phyloP scores from a whole-genome alignment of 192 early-diverging fungal species.

The Helicostylum pulchrum region DNA sequence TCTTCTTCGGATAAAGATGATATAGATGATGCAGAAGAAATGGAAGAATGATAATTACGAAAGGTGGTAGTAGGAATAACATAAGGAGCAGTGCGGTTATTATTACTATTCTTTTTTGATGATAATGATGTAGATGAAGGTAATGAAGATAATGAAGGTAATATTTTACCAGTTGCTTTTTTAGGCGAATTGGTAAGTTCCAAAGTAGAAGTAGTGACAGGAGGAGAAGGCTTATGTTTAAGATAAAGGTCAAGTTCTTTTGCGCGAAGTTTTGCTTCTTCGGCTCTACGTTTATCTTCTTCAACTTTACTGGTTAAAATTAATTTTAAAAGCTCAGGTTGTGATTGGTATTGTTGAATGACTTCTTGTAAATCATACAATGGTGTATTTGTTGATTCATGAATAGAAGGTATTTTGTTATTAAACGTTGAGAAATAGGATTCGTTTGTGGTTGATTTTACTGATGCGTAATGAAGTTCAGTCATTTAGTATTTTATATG shows the following conservation, averaged over 20 bases:
- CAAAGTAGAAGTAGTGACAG: neutral
- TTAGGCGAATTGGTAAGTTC: neutral
- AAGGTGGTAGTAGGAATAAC: neutral
- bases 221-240: constrained; percentile 24
- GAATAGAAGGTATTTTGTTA: neutral
- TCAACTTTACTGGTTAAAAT: constrained; percentile 57
- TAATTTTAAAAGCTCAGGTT: constrained; percentile 53
- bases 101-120: neutral
- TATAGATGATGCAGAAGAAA: neutral
- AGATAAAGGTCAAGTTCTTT: constrained; percentile 47
- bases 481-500: neutral
- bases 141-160: neutral
- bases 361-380: constrained; percentile 52
- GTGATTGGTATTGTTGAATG: constrained; percentile 44
- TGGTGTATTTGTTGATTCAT: constrained; percentile 13
- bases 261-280: constrained; percentile 52
- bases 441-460: neutral
- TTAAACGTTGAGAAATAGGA: neutral
- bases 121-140: neutral
- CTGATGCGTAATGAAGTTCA: neutral
- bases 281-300: constrained; percentile 54
- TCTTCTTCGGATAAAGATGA: too few species aligned
- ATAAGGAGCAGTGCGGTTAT: constrained; percentile 4
- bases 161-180: neutral
- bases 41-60: neutral